Conservation (phyloP, 805 yeast genomes). For the Sugiyamaella mastotermitis region DNA sequence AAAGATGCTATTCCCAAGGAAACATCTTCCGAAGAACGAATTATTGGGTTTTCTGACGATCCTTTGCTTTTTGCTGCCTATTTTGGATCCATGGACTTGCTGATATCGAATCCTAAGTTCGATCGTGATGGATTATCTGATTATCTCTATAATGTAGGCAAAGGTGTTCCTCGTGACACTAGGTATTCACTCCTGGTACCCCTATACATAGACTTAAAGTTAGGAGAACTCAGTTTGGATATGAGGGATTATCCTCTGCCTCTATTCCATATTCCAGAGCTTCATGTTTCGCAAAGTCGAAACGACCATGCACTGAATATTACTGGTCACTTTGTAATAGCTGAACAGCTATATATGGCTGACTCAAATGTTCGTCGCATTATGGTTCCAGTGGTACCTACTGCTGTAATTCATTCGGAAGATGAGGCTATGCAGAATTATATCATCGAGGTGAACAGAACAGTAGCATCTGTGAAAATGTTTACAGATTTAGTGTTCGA, state of each 20-base stretch:
- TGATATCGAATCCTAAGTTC: conserved; percentile 44
- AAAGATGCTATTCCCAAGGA: conserved; percentile 27
- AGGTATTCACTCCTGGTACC: conserved; percentile 67
- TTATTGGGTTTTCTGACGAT: conserved; percentile 41
- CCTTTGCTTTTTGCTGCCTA: conserved; percentile 51
- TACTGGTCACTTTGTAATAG: conserved; percentile 60
- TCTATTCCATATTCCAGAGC: conserved; percentile 60
- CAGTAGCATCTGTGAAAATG: conserved; percentile 69
- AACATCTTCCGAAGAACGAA: conserved; percentile 39
- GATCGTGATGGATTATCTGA: conserved; percentile 48
- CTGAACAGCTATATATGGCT: conserved; percentile 54
- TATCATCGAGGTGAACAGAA: conserved; percentile 61
- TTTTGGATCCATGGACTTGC: conserved; percentile 44
- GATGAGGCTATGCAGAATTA: conserved; percentile 37
- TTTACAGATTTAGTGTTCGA: conserved; percentile 55
- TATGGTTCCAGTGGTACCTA: conserved; percentile 55
- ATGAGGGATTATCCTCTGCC: conserved; percentile 86
- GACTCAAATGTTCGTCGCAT: conserved; percentile 52
- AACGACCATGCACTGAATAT: conserved; percentile 31
- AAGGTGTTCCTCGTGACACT: conserved; percentile 72
- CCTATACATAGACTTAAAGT: conserved; percentile 45
- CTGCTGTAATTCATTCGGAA: conserved; percentile 17
- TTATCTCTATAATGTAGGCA: conserved; percentile 69
- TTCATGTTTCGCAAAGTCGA: conserved; percentile 32
- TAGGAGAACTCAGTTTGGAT: conserved; percentile 62